Evolutionary conservation across 139 green algal species (phyloP), one percentile per base, ranked within the genome.

Genomic region (Chlamydomonas eustigma): DNA sequence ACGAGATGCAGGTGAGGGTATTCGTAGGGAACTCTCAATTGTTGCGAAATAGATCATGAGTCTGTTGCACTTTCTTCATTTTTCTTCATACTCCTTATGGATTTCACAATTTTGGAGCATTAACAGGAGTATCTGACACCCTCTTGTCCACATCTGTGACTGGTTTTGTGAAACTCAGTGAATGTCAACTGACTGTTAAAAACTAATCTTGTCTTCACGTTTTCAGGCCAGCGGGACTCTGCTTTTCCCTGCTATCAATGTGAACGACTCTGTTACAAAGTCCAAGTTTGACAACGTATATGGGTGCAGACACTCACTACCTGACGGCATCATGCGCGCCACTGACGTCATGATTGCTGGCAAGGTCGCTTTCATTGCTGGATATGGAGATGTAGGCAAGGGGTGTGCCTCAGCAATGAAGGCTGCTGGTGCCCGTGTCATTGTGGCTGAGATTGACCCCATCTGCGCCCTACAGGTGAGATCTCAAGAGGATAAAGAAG

Each of bases 211-310:
- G n/a, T n/a, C n/a, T n/a, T n/a, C n/a, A n/a, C n/a, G n/a, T n/a
- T n/a, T n/a, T n/a, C 67, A 90, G 85, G 78, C 91, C 71, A 81
- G 66, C 50, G 92, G 91, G 80, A 88, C 87, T 1, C 91, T 99
- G 68, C 88, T 99, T 72, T 98, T 99, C 93, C 96, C 96, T 18
- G 96, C 95, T 85, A 99, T 99, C 92, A 99, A 99, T 84, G 96
- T 99, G 73, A 99, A 99, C 89, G 96, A 99, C 93, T 97, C 91
- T 3, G 96, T 99, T 32, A 99, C 96, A 84, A 99, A 99, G 92
- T 98, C 92, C 88, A 99, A 99, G 91, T 99, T 99, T 69, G 96
- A 99, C 92, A 99, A 99, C 88, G 89, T 99, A 84, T 99, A 99
- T 83, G 96, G 96, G 80, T 99, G 96, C 92, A 90, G 95, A 76